Conservation (phyloP, 2,329 filamentous ascomycete genomes). For the Aspergillus sp. region DNA sequence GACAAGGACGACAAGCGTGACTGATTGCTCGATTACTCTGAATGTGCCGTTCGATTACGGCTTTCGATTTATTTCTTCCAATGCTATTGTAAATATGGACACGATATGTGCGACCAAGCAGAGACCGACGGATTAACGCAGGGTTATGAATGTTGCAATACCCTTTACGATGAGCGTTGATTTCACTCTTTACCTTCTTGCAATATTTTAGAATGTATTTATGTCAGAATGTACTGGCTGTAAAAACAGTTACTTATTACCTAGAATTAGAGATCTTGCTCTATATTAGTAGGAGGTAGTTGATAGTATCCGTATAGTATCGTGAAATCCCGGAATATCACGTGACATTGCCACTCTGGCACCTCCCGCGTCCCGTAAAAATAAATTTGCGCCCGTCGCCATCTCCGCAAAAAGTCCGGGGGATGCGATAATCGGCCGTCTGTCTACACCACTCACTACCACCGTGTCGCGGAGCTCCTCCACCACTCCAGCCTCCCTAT, state of each 20-base stretch:
- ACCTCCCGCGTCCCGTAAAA: constrained; percentile 23
- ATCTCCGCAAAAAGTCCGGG: constrained; percentile 32
- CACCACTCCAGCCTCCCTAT: not conserved
- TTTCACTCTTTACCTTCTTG: constrained; percentile 19
- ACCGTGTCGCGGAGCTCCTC: not conserved
- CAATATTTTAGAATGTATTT: not conserved
- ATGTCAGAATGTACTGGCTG: not conserved
- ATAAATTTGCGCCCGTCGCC: constrained; percentile 35
- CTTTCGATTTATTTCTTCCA: not conserved
- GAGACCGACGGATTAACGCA: constrained; percentile 31
- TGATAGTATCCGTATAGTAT: no score
- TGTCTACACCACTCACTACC: not conserved
- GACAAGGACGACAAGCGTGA: constrained; percentile 37
- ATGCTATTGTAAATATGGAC: constrained; percentile 24
- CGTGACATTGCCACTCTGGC: constrained; percentile 25
- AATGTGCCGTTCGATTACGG: not conserved
- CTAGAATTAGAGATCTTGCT: no score
- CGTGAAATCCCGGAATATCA: constrained; percentile 14
- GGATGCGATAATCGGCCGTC: constrained; percentile 4
- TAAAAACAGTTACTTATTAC: not conserved
- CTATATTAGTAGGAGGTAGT: no score
- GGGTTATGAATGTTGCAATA: constrained; percentile 35
- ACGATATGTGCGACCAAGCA: constrained; percentile 17
- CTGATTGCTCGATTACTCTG: constrained; percentile 19
- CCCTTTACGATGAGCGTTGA: constrained; percentile 33